These are phyloP conservation scores for Didymella segeticola DNA, from an alignment of 2,329 filamentous ascomycete genomes.

Conservation along the genomic window DNA sequence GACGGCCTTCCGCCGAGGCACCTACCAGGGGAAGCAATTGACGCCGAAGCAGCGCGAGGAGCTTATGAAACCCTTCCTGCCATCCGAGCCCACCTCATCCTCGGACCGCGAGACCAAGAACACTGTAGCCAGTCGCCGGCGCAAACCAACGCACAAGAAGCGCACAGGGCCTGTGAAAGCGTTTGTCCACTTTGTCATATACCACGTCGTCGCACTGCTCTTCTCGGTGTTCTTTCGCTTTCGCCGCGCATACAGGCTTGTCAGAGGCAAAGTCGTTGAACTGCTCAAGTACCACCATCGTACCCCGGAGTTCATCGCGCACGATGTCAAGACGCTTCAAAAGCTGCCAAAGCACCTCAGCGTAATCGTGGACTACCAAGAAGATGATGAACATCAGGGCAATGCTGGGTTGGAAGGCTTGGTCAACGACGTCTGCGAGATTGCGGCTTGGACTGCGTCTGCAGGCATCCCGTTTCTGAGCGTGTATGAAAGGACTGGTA, in stretches of 20 bases:
- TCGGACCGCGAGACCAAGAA: constrained; percentile 20
- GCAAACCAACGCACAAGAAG: constrained; percentile 50
- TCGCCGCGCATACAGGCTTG: constrained; percentile 78
- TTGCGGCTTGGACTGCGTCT: constrained; percentile 91
- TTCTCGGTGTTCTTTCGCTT: constrained; percentile 89
- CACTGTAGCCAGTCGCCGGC: constrained; percentile 21
- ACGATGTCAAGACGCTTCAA: constrained; percentile 77
- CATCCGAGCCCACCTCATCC: constrained; percentile 48
- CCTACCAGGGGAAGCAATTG: constrained; percentile 50
- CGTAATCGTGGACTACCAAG: constrained; percentile 78
- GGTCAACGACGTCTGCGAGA: constrained; percentile 88
- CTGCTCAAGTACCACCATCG: constrained; percentile 95
- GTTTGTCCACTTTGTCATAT: constrained; percentile 71
- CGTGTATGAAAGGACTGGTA: constrained; percentile 91
- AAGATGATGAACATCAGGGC: constrained; percentile 65
- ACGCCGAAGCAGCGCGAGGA: constrained; percentile 57
- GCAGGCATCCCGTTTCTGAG: constrained; percentile 87
- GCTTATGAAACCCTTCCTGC: constrained; percentile 61
- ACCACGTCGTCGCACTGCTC: constrained; percentile 74
- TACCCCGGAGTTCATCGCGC: constrained; percentile 88
- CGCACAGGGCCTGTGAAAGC: constrained; percentile 62
- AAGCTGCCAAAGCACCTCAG: constrained; percentile 86
- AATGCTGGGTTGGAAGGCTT: constrained; percentile 80
- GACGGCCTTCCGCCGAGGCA: constrained; percentile 44
- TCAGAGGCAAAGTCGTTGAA: constrained; percentile 78